Base-by-base conservation (phyloP, 768 basidiomycete genomes). In the Lactarius akahatsu region DNA sequence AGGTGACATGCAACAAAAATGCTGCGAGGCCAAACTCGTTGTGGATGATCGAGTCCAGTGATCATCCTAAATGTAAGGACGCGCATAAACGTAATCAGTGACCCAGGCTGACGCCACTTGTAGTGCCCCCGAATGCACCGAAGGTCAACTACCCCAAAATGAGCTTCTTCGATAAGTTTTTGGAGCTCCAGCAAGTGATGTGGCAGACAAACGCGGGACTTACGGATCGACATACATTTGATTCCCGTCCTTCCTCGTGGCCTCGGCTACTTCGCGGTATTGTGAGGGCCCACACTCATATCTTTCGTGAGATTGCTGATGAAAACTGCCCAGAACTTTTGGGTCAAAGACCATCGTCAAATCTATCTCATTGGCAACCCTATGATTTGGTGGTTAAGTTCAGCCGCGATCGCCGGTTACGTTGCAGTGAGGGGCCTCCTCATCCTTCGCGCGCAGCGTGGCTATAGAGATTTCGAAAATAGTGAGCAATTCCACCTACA, bases 1-100 rank as follows among this genome's bases (percentile, higher is more conserved):
- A 99, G 74, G 97, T 99, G 60, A 98, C 97, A 0, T 99, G 97
- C 77, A 99, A 99, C 78, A 98, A 95, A 83, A 96, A 98, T 72
- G 96, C 97, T 15, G 90, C 90, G 30, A 83, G 80, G 75, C 84
- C 82, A 2, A 98, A 98, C 76, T 95, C 94, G 36, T 74, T 98
- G 67, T 98, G 97, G 97, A 94, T 85, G 72, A 80, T 98, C 50
- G 97, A 99, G 80, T 97, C 94, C 2, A 84, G 91, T 57, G 80
- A 72, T 32, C 94, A 98, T 74, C 81, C 85, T 0, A 80, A 82
- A 59, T 76, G 90, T 96, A 74, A 73, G 92, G 83, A 54, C 8
- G 50, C 47, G 23, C 26, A 70, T 26, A 8, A n/a, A 57, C 47
- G 69, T 13, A 56, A 57, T 45, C 32, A 18, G 23, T 7, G 38